Evolutionary conservation across 306 rosid species (phyloP).

Genomic region (Lupinus albus): DNA sequence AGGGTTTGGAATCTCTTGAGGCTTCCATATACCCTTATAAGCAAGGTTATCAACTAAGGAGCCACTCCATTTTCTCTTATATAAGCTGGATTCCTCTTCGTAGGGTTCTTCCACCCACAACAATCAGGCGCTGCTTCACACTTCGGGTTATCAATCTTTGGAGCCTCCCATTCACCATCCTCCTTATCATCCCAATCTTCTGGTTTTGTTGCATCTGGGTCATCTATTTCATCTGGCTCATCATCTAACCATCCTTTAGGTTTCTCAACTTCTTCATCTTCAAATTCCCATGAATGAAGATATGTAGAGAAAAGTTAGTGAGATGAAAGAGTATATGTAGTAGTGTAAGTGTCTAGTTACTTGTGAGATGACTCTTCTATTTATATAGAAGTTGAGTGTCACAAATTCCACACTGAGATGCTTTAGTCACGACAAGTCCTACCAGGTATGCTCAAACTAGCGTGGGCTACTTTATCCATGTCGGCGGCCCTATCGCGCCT

Average conservation of each 20-base stretch:
- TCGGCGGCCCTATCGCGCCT: too few species aligned
- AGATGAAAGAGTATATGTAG: too few species aligned
- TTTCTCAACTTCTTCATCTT: constrained; percentile 87
- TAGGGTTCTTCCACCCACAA: constrained; percentile 93
- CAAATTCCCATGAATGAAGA: too few species aligned
- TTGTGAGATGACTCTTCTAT: too few species aligned
- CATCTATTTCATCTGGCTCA: constrained; percentile 92
- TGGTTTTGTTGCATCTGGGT: constrained; percentile 87
- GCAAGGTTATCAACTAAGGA: constrained; percentile 75
- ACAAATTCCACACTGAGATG: too few species aligned
- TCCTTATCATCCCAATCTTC: constrained; percentile 97
- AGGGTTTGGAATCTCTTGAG: constrained; percentile 87
- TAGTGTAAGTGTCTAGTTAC: too few species aligned
- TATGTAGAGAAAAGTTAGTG: too few species aligned
- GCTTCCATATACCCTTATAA: constrained; percentile 97
- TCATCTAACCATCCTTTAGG: constrained; percentile 99
- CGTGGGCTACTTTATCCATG: too few species aligned
- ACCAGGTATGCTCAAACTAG: too few species aligned
- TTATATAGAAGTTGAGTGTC: too few species aligned
- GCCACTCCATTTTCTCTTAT: constrained; percentile 94
- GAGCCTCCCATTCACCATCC: constrained; percentile 95
- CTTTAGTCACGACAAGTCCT: too few species aligned
- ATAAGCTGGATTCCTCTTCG: constrained; percentile 86
- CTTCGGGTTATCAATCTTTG: constrained; percentile 79
- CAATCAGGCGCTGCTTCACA: constrained; percentile 84